Evolutionary conservation across 352 stramenopile species (phyloP).

Genomic region (Pythium aristosporum): DNA sequence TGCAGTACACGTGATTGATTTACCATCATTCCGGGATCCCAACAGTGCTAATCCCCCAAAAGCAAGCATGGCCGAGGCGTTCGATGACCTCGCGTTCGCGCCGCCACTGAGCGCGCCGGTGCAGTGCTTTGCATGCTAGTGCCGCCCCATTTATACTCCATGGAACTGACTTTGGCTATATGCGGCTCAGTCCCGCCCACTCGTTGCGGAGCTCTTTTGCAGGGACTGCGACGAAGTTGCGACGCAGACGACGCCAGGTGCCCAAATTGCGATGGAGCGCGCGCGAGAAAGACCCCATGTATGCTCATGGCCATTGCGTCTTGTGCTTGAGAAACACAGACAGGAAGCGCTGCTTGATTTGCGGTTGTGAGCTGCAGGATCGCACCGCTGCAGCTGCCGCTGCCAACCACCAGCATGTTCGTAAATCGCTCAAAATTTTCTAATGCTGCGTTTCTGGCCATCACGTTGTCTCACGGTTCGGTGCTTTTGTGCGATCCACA

Average conservation of each 20-base stretch:
- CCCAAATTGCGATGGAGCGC: neutral
- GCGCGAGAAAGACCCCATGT: neutral
- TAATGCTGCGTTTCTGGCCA: neutral
- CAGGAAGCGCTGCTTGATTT: constrained; percentile 62
- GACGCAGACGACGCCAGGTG: constrained; percentile 49
- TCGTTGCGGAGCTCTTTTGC: constrained; percentile 42
- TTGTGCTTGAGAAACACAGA: constrained; percentile 30
- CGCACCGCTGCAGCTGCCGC: constrained; percentile 3
- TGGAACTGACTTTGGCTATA: neutral
- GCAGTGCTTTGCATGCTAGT: neutral
- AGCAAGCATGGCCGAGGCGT: constrained; percentile 47
- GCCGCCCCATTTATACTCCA: neutral
- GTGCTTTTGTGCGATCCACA: neutral
- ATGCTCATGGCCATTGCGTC: neutral
- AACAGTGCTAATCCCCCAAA: neutral
- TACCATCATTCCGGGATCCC: constrained; percentile 9
- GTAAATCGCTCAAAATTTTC: neutral
- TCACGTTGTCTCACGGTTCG: neutral
- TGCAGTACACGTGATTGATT: neutral
- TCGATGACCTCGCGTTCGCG: constrained; percentile 74
- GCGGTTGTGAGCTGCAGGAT: constrained; percentile 54
- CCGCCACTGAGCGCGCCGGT: constrained; percentile 12
- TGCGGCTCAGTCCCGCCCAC: neutral
- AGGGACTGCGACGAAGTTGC: constrained; percentile 63
- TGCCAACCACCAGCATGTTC: constrained; percentile 10